Percentiles rank a stretch among this genome's conserved stretches.
Evolutionary conservation across 192 early-diverging fungal genomes (phyloP).

Genomic region (Jimgerdemannia flammicorona): DNA sequence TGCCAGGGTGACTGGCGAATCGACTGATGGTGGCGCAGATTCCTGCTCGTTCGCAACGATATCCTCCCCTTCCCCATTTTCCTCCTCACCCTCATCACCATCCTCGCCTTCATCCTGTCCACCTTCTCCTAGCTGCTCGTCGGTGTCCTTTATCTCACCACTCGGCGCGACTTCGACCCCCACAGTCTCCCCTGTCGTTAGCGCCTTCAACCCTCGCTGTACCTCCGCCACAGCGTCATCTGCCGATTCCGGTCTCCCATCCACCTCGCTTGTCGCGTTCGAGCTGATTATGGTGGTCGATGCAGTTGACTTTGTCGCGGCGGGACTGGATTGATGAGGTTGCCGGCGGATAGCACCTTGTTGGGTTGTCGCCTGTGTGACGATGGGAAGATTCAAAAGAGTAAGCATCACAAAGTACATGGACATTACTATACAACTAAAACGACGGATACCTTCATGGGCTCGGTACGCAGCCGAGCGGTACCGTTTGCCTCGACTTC

Average conservation of each 20-base stretch:
- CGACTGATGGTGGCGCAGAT: neutral
- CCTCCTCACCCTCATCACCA: neutral
- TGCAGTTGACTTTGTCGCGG: neutral
- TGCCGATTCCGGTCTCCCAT: conserved; percentile 22
- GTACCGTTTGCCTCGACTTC: conserved; percentile 77
- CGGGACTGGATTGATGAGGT: conserved; percentile 10
- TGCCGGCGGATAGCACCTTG: conserved; percentile 27
- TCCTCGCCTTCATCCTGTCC: neutral
- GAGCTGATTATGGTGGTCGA: neutral
- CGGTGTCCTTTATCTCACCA: neutral
- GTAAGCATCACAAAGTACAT: neutral
- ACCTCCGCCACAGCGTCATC: neutral
- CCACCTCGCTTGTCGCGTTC: neutral
- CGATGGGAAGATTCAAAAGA: neutral
- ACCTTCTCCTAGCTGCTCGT: neutral
- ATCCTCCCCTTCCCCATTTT: neutral
- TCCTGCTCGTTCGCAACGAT: neutral
- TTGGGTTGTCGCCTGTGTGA: conserved; percentile 13
- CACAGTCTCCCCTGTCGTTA: neutral
- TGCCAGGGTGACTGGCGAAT: too few species aligned
- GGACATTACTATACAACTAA: too few species aligned
- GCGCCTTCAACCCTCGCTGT: conserved; percentile 9
- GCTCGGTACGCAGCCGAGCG: conserved; percentile 68
- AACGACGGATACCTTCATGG: conserved; percentile 28
- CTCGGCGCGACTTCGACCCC: neutral